Evolutionary conservation across 2,329 filamentous ascomycete genomes (phyloP).

Genomic region (Fusarium dimerum): DNA sequence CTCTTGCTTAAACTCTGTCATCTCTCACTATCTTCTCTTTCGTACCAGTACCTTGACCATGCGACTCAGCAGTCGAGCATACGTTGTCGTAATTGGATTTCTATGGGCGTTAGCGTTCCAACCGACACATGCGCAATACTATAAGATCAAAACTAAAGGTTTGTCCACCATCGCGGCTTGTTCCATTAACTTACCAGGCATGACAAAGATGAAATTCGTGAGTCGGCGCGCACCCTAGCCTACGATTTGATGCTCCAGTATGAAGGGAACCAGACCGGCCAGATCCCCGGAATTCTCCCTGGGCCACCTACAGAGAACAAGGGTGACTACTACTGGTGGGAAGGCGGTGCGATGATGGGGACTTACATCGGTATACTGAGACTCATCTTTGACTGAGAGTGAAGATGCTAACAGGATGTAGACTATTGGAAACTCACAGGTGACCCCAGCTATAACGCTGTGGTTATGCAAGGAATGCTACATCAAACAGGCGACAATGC

Average conservation of each 20-base stretch:
- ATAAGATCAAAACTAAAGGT: conserved; percentile 36
- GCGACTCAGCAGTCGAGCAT: no score
- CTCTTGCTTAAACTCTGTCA: no score
- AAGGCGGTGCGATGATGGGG: conserved; percentile 69
- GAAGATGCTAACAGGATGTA: conserved; percentile 1
- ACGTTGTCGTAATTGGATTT: no score
- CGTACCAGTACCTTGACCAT: no score
- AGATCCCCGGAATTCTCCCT: conserved; percentile 57
- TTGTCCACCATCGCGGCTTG: not conserved
- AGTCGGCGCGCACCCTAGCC: conserved; percentile 48
- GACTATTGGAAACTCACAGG: conserved; percentile 70
- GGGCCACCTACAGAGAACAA: conserved; percentile 48
- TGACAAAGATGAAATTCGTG: conserved; percentile 45
- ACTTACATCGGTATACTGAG: conserved; percentile 55
- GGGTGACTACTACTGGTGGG: conserved; percentile 74
- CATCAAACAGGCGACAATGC: conserved; percentile 58
- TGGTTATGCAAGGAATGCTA: conserved; percentile 56
- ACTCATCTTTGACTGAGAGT: fast-evolving
- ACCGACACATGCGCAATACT: conserved; percentile 29
- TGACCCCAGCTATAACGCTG: conserved; percentile 62
- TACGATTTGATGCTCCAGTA: conserved; percentile 54
- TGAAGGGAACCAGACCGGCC: conserved; percentile 50
- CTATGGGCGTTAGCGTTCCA: no score
- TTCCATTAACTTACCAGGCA: not conserved
- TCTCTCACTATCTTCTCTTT: no score